Conservation (phyloP, 108 stramenopile species). For the Skeletonema grethae region DNA sequence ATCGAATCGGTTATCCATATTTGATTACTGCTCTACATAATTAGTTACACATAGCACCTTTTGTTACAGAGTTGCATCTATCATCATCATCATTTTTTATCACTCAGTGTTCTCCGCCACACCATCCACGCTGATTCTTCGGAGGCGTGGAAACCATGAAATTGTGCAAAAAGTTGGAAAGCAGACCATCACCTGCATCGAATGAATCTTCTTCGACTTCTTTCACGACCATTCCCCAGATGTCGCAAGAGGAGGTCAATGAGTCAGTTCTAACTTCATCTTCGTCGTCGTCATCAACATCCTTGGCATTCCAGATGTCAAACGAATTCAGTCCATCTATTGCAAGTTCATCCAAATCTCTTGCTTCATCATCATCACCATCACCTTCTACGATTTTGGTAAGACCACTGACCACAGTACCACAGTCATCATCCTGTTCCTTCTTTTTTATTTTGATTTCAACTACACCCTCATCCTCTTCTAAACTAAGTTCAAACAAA, state of each 20-base stretch:
- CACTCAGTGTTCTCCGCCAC: neutral
- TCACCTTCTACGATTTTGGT: neutral
- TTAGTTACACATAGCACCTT: neutral
- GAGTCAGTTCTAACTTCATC: no score
- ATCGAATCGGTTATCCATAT: neutral
- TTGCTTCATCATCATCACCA: neutral
- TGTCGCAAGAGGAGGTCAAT: neutral
- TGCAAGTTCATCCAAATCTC: neutral
- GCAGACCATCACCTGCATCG: neutral
- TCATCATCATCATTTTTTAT: neutral
- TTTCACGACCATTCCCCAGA: neutral
- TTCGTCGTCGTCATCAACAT: no score
- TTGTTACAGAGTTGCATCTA: neutral
- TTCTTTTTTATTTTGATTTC: neutral
- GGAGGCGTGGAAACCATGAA: neutral
- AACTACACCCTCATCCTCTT: neutral
- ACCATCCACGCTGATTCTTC: neutral
- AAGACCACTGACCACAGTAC: neutral
- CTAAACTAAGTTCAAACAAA: neutral
- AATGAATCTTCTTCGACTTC: neutral
- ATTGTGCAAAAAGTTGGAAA: neutral
- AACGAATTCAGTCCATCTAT: neutral
- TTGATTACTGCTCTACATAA: neutral
- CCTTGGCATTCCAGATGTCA: no score
- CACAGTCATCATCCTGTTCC: neutral